Base-by-base conservation (phyloP, 495 filamentous ascomycete species). In the Tricharina praecox region DNA sequence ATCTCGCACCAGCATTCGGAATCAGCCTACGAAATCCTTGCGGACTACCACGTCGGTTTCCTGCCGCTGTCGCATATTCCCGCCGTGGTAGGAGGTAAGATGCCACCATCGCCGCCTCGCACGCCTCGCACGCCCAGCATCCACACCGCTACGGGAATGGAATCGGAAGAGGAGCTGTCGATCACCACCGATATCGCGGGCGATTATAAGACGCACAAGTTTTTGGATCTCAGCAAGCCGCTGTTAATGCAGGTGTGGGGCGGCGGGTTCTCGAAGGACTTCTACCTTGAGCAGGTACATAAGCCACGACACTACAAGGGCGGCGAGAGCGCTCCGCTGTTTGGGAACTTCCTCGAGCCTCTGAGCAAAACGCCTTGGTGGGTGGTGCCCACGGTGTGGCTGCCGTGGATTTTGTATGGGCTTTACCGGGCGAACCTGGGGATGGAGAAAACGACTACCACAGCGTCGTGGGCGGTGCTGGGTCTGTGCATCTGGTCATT, bases 301-400 rank as follows among this genome's bases (percentile, higher is more conserved):
- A 77, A 88, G 38, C 88, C 88, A 20, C 76, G 88, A 47, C 85
- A 96, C 67, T 96, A 95, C 72, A 86, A 75, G 55, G 85, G 85
- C 44, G 90, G 90, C 33, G 76, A 77, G 48, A 93, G 86, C 3
- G 90, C 92, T 24, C 92, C 90, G 4, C 64, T 99, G 23, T 99
- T 99, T 64, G 92, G 92, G 34, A 99, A 99, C 65, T 90, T 96
- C 66, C 71, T 99, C 9, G 92, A 99, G 64, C 92, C 92, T 4
- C 67, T 99, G 21, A 84, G 80, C 63, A 82, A 86, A 67, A 96
- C 92, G 5, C 74, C 87, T 4, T 96, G 87, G 86, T 96, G 79
- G 75, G 60, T 90, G 36, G 71, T 96, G 11, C 92, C 92, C 9
- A 67, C 72, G 0, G 34, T 93, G 7, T 99, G 92, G 92, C 59